Evolutionary conservation across 208 protist species (phyloP).

Genomic region (Leishmania braziliensis): DNA sequence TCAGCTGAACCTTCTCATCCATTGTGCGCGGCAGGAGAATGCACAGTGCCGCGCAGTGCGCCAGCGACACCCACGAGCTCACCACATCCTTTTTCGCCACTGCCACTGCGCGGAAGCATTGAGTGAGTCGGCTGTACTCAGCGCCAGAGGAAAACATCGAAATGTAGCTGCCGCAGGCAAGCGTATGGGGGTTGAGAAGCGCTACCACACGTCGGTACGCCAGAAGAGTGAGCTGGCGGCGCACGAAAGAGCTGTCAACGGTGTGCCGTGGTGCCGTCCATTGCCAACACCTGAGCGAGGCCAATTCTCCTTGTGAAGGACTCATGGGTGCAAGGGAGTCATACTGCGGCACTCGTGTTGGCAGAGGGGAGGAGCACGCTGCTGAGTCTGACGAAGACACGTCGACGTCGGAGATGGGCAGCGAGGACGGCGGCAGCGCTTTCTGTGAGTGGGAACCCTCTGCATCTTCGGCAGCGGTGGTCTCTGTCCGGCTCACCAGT

Average conservation of each 20-base stretch:
- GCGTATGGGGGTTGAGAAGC: slow-evolving; percentile 8
- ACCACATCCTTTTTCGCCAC: slow-evolving; percentile 21
- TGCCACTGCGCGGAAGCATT: slow-evolving; percentile 38
- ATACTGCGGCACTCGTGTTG: neutral
- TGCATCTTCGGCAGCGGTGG: neutral
- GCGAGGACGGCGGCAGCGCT: neutral
- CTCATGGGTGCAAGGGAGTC: neutral
- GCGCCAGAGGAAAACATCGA: slow-evolving; percentile 50
- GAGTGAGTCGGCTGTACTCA: slow-evolving; percentile 42
- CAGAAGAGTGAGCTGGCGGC: slow-evolving; percentile 3
- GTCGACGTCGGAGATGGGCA: neutral
- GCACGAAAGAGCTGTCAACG: neutral
- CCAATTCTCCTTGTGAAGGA: neutral
- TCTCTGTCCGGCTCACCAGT: neutral
- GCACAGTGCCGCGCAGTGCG: slow-evolving; percentile 21
- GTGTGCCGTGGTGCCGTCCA: neutral
- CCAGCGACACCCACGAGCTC: slow-evolving; percentile 31
- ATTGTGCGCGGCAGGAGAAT: slow-evolving; percentile 13
- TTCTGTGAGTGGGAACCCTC: neutral
- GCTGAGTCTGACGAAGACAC: neutral
- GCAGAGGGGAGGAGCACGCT: neutral
- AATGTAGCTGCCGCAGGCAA: slow-evolving; percentile 30
- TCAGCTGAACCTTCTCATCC: slow-evolving; percentile 5
- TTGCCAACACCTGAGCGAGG: neutral
- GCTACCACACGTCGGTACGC: slow-evolving; percentile 9